Base-by-base conservation (phyloP, 1,284 basidiomycete genomes). In the Melanopsichium pennsylvanicum region DNA sequence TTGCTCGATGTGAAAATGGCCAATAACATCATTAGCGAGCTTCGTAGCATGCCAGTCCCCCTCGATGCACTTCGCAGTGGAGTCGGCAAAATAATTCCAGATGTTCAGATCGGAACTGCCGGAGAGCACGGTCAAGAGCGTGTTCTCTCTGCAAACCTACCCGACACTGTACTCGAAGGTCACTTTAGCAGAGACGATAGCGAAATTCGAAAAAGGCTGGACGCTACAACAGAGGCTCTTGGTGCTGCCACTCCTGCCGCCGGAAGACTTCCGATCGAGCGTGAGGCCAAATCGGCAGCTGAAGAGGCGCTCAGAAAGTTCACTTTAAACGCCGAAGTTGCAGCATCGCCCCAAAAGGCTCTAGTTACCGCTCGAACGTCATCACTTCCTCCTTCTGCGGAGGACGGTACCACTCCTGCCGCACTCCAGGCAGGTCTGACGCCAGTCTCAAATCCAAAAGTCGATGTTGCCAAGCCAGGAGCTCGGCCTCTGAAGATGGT, bases 11-110 rank as follows among this genome's bases (percentile, higher is more conserved):
- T 47, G 10, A 57, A 75, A 25, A 16, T 60, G 13, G 75, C 75
- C 32, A 74, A 73, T 47, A 66, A 57, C 27, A 76, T 78, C 51
- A 76, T 78, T 51, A 71, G 52, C 27, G 60, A 75, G 39, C 64
- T 78, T 19, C 50, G 75, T 4, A 29, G 54, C 4, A 72, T 76
- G 67, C 62, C 71, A 5, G 48, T 74, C 0, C 68, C 68, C 2
- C 42, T 63, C 2, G 54, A 68, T 23, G 36, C 41, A 16, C 49
- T 68, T 11, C 52, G 47, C 22, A 54, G 33, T 15, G 66, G 59
- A 13, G 33, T 51, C 7, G 66, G 55, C 4, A 36, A 39, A 13
- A 49, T 62, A 4, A 19, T 57, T 5, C 58, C 64, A 0, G 58
- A 62, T 16, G 48, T 25, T 10, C 26, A 50, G 15, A 62, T 63